Evolutionary conservation across 2,329 filamentous ascomycete genomes (phyloP).

Genomic region (Cladophialophora psammophila): DNA sequence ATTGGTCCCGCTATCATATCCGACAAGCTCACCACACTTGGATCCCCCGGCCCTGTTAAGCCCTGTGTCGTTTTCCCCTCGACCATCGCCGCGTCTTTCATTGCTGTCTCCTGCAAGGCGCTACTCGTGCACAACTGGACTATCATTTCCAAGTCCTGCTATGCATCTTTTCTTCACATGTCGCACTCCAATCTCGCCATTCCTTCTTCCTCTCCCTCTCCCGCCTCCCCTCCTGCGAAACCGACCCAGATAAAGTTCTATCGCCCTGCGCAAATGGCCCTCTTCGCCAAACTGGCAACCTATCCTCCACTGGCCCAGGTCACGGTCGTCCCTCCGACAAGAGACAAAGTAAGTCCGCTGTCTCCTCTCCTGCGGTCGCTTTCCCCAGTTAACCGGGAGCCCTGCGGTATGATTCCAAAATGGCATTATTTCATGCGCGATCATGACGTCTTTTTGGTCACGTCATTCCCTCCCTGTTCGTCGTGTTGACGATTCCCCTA

Average conservation of each 20-base stretch:
- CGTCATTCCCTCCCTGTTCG: conserved; percentile 1
- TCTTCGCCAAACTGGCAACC: conserved; percentile 64
- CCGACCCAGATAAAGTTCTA: conserved; percentile 47
- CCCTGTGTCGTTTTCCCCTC: not conserved
- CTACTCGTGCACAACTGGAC: conserved; percentile 5
- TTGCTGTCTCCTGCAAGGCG: conserved; percentile 8
- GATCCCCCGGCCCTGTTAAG: not conserved
- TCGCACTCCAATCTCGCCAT: conserved; percentile 30
- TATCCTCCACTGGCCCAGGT: conserved; percentile 79
- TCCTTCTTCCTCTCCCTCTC: conserved; percentile 22
- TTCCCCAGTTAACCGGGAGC: conserved; percentile 18
- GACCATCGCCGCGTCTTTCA: conserved; percentile 7
- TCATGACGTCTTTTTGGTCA: conserved; percentile 23
- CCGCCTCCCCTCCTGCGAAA: conserved; percentile 28
- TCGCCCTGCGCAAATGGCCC: conserved; percentile 52
- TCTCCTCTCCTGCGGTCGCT: not conserved
- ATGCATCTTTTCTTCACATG: conserved; percentile 29
- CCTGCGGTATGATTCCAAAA: not conserved
- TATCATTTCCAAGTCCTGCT: conserved; percentile 18
- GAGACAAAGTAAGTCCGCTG: conserved; percentile 47
- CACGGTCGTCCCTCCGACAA: conserved; percentile 62
- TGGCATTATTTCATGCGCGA: not conserved
- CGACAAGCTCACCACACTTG: conserved; percentile 1
- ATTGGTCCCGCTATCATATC: conserved; percentile 17
- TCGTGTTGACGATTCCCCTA: conserved; percentile 38